Evolutionary conservation across 2,329 filamentous ascomycete genomes (phyloP).

Genomic region (Talaromyces amestolkiae): DNA sequence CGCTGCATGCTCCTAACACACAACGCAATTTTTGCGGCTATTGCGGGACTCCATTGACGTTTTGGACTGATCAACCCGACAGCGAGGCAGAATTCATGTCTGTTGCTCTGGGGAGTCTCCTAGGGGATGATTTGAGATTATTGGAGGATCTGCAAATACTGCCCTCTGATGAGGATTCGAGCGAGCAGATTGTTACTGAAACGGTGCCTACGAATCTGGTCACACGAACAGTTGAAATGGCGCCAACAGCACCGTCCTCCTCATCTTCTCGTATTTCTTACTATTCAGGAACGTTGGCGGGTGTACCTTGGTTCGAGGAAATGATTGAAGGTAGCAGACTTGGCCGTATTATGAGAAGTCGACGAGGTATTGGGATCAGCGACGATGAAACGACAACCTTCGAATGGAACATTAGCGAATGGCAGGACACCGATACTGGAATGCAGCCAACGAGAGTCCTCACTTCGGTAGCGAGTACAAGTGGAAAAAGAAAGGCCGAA

Average conservation of each 20-base stretch:
- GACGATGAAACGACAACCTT: slow-evolving; percentile 65
- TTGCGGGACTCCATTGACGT: slow-evolving; percentile 81
- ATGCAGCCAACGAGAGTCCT: not conserved
- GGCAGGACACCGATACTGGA: slow-evolving; percentile 44
- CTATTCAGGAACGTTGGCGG: slow-evolving; percentile 44
- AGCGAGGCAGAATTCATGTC: slow-evolving; percentile 75
- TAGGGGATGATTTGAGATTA: slow-evolving; percentile 66
- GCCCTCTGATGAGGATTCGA: slow-evolving; percentile 45
- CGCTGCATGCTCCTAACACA: slow-evolving; percentile 55
- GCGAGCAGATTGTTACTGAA: not conserved
- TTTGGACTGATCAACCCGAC: slow-evolving; percentile 73
- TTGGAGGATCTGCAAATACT: slow-evolving; percentile 75
- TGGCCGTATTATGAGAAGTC: slow-evolving; percentile 62
- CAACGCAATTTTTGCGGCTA: slow-evolving; percentile 86
- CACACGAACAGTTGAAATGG: not conserved
- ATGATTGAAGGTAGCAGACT: slow-evolving; percentile 74
- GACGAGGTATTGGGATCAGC: slow-evolving; percentile 58
- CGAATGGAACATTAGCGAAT: slow-evolving; percentile 84
- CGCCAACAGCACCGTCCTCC: slow-evolving; percentile 21
- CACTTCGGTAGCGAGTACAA: not conserved
- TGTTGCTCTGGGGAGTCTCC: slow-evolving; percentile 74
- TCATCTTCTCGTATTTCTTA: slow-evolving; percentile 27
- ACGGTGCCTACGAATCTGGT: not conserved
- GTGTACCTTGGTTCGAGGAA: slow-evolving; percentile 81
- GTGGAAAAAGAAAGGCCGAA: slow-evolving; percentile 18